Conservation (phyloP, 108 stramenopile species). For the Bacterosira constricta region DNA sequence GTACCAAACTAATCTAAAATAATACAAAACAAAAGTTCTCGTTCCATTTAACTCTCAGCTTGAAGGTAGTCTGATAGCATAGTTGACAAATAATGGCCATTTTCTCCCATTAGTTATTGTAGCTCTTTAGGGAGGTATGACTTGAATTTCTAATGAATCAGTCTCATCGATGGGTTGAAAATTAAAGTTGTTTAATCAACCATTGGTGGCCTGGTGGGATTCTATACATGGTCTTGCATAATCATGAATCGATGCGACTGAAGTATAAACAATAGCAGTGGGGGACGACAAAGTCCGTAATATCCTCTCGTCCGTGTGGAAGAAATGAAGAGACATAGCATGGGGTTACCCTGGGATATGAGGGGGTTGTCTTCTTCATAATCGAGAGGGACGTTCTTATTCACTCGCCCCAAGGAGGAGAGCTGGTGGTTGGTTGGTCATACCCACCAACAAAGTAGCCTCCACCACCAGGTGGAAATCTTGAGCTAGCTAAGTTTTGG, state of each 20-base stretch:
- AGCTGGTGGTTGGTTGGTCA: background rate
- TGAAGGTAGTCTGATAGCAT: background rate
- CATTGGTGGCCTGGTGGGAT: background rate
- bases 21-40: background rate
- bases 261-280: too few species aligned
- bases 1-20: background rate
- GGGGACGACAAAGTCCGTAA: too few species aligned
- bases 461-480: slow-evolving; percentile 1
- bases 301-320: too few species aligned
- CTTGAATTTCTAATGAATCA: background rate
- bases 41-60: background rate
- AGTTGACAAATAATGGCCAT: background rate
- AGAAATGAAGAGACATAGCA: too few species aligned
- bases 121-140: too few species aligned
- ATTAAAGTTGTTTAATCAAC: background rate
- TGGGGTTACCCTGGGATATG: too few species aligned
- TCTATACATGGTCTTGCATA: too few species aligned
- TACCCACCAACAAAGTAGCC: slow-evolving; percentile 12
- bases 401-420: background rate
- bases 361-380: too few species aligned
- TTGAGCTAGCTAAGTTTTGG: background rate
- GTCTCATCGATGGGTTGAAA: background rate
- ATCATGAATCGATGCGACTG: too few species aligned
- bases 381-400: background rate
- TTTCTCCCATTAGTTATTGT: too few species aligned